Conservation (phyloP, 805 yeast genomes). For the Candida ovalis region DNA sequence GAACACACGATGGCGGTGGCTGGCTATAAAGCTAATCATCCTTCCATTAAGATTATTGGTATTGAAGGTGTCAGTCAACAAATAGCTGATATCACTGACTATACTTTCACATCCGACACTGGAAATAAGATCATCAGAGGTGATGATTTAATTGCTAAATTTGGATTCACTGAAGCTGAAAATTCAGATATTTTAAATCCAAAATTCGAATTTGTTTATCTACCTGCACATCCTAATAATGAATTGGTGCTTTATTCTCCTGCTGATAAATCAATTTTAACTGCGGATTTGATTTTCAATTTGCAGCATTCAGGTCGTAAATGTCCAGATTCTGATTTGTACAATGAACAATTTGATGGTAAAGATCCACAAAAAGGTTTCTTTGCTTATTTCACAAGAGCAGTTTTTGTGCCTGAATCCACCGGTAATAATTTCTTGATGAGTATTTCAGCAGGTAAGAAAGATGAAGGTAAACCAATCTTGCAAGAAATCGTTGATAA, state of each 20-base stretch:
- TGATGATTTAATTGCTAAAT: constrained; percentile 28
- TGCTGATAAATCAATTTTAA: constrained; percentile 44
- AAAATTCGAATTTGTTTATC: constrained; percentile 50
- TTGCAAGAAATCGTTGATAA: constrained; percentile 30
- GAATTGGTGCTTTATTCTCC: constrained; percentile 53
- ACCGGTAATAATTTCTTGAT: constrained; percentile 7
- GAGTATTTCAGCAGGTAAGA: constrained; percentile 2
- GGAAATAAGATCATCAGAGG: constrained; percentile 35
- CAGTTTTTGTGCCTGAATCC: constrained; percentile 13
- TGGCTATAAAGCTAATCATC: constrained; percentile 47
- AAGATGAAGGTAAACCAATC: constrained; percentile 10
- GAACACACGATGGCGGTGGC: constrained; percentile 64
- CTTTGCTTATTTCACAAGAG: constrained; percentile 20
- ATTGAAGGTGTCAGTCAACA: constrained; percentile 39
- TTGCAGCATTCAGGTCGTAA: constrained; percentile 49
- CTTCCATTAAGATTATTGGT: constrained; percentile 51
- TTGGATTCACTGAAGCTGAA: constrained; percentile 28
- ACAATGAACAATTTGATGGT: constrained; percentile 42
- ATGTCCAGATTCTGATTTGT: constrained; percentile 22
- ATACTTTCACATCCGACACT: constrained; percentile 31
- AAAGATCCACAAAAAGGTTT: constrained; percentile 42
- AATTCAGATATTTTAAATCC: constrained; percentile 31
- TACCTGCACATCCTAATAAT: constrained; percentile 55
- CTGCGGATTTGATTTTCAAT: constrained; percentile 61
- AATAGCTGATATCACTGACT: constrained; percentile 37